Evolutionary conservation across 2,329 filamentous ascomycete species (phyloP).

Genomic region (Neonectria punicea): DNA sequence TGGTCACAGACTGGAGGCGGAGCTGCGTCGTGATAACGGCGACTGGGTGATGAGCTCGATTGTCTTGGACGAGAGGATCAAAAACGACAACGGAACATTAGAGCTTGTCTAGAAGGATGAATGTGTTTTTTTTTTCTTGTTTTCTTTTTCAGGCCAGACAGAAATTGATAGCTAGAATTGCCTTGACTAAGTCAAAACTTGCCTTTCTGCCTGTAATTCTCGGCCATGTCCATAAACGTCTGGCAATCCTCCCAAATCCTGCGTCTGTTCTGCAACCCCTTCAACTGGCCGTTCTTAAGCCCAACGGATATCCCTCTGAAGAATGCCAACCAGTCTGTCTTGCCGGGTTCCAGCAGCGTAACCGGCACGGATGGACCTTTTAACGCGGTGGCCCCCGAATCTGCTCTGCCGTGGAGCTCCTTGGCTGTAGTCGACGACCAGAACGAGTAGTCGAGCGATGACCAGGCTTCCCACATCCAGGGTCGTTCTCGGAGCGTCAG

Average conservation of each 20-base stretch:
- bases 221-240: slow-evolving; percentile 5
- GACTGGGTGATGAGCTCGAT: slow-evolving; percentile 47
- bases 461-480: slow-evolving; percentile 36
- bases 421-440: slow-evolving; percentile 30
- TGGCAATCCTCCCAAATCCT: slow-evolving; percentile 24
- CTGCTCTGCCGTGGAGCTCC: not conserved
- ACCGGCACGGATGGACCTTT: not conserved
- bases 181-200: not conserved
- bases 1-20: slow-evolving; percentile 49
- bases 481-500: slow-evolving; percentile 24
- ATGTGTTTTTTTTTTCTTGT: too few relatives aligned
- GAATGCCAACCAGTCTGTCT: slow-evolving; percentile 18
- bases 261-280: slow-evolving; percentile 16
- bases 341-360: not conserved
- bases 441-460: slow-evolving; percentile 21
- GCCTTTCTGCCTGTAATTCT: slow-evolving; percentile 9
- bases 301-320: not conserved
- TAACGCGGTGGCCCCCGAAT: not conserved
- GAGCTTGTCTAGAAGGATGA: slow-evolving; percentile 20
- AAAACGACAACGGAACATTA: slow-evolving; percentile 46
- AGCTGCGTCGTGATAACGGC: slow-evolving; percentile 44
- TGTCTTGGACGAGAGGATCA: slow-evolving; percentile 49
- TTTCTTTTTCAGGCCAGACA: too few relatives aligned
- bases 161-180: not conserved
- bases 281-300: not conserved